Base-by-base conservation (phyloP, 331 rosid genomes). In the Arachis monticola region DNA sequence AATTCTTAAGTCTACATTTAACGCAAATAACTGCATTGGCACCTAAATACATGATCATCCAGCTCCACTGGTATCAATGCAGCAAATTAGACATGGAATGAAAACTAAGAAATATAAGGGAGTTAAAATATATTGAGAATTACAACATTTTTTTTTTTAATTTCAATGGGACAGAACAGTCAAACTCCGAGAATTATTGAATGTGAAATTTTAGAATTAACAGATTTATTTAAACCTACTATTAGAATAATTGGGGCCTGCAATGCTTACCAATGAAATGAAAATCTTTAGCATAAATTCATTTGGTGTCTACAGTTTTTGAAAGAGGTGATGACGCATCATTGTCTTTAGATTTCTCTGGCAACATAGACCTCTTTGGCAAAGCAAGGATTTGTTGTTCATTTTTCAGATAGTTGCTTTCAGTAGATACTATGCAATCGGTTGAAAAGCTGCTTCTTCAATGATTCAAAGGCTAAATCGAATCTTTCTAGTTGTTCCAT, bases 381-480 rank as follows among this genome's bases (percentile, higher is more conserved):
- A 46, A 59, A 59, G 57, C 83, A 47, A 8, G 66, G 27, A 70
- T 69, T 10, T 50, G 62, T 69, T 83, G 91, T 35, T 81, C 77
- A 60, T 75, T 61, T 61, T 78, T 87, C 86, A 69, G 87, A 87
- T 75, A 87, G 73, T 50, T 86, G 87, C 79, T 81, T 85, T 64
- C 96, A 81, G 66, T 76, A 83, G 73, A 87, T 61, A 50, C 76
- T 79, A 66, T 90, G 96, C 77, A 88, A 70, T 13, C 85, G 89
- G 61, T 87, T 88, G 72, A 87, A 92, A 70, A 92, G 89, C 87
- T 84, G 90, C 84, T 92, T 85, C 83, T 87, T 92, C 76, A 92
- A 67, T 64, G 86, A 78, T 83, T 85, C 87, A 76, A 88, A 84
- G 61, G 90, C 91, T 79, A 75, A 60, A 76, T 88, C 92, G 69